A percentile compares a stretch with the other conserved stretches of the same genome.
These are phyloP conservation scores for Phialophora expanda DNA, from an alignment of 2,329 filamentous ascomycete species.

Conservation along the genomic window DNA sequence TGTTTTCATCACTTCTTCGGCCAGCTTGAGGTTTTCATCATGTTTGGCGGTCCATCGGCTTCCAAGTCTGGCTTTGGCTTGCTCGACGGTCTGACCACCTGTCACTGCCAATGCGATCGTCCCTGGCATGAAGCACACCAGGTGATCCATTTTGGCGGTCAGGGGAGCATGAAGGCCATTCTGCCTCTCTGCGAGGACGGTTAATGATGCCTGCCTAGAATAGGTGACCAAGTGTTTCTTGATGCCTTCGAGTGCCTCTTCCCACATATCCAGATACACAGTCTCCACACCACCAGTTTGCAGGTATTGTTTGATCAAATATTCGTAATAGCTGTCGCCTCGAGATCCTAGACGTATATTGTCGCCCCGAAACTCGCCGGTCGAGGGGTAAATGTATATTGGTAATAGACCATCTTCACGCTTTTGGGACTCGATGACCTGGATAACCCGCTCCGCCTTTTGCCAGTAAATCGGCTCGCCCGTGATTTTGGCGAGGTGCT, in stretches of 20 bases:
- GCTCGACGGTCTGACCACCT: slow-evolving; percentile 73
- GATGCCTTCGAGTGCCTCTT: slow-evolving; percentile 80
- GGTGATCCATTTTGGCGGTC: slow-evolving; percentile 93
- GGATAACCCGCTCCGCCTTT: slow-evolving; percentile 86
- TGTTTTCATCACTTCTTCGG: slow-evolving; percentile 89
- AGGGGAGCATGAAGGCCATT: slow-evolving; percentile 69
- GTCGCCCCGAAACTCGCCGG: slow-evolving; percentile 76
- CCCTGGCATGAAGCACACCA: slow-evolving; percentile 96
- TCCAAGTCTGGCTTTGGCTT: slow-evolving; percentile 64
- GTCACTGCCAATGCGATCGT: slow-evolving; percentile 91
- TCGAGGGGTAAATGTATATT: slow-evolving; percentile 83
- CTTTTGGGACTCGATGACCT: slow-evolving; percentile 83
- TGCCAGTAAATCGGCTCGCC: slow-evolving; percentile 94
- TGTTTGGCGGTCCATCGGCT: slow-evolving; percentile 72
- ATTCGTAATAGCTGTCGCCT: slow-evolving; percentile 98
- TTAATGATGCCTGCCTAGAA: slow-evolving; percentile 77
- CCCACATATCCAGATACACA: slow-evolving; percentile 91
- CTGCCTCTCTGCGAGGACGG: slow-evolving; percentile 87
- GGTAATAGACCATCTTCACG: slow-evolving; percentile 82
- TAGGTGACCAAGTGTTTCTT: slow-evolving; percentile 93
- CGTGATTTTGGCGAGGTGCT: slow-evolving; percentile 92
- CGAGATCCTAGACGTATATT: slow-evolving; percentile 93
- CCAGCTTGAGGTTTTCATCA: slow-evolving; percentile 85
- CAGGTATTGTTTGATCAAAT: slow-evolving; percentile 96
- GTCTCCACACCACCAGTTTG: slow-evolving; percentile 87